Evolutionary conservation across 495 filamentous ascomycete species (phyloP).

Genomic region (Penicillium goetzii): DNA sequence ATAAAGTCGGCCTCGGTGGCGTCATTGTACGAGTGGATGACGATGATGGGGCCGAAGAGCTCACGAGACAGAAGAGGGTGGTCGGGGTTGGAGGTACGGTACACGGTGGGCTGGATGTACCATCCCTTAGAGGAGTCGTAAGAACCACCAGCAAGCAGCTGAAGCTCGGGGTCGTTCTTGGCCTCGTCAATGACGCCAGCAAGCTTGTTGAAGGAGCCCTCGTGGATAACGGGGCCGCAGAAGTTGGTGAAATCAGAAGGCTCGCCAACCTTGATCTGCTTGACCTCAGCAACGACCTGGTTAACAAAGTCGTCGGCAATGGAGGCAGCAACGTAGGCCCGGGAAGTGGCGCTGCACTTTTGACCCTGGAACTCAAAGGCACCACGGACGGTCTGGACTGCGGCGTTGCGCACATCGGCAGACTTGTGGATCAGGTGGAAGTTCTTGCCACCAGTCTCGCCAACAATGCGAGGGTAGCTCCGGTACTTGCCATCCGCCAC

Average conservation of each 20-base stretch:
- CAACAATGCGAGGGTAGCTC: slow-evolving; percentile 80
- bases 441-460: slow-evolving; percentile 88
- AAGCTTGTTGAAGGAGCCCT: slow-evolving; percentile 58
- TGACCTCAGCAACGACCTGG: slow-evolving; percentile 64
- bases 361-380: slow-evolving; percentile 88
- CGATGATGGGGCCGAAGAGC: slow-evolving; percentile 67
- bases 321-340: slow-evolving; percentile 72
- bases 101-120: slow-evolving; percentile 71
- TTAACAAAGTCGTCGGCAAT: slow-evolving; percentile 68
- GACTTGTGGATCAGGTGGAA: slow-evolving; percentile 80
- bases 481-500: slow-evolving; percentile 73
- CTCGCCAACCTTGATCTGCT: slow-evolving; percentile 67
- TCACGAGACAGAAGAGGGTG: slow-evolving; percentile 65
- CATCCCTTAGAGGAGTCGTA: slow-evolving; percentile 65
- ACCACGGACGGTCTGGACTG: slow-evolving; percentile 75
- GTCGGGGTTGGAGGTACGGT: slow-evolving; percentile 64
- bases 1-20: slow-evolving; percentile 51
- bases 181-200: slow-evolving; percentile 62
- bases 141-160: slow-evolving; percentile 61
- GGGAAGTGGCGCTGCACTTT: slow-evolving; percentile 84
- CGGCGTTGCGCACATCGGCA: slow-evolving; percentile 75
- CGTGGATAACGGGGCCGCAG: slow-evolving; percentile 61
- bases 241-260: slow-evolving; percentile 69
- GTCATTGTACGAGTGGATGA: slow-evolving; percentile 64
- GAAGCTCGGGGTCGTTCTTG: slow-evolving; percentile 63